These are phyloP conservation scores for Dendrobium nobile DNA, from an alignment of 106 monocot genomes.

Conservation along the genomic window DNA sequence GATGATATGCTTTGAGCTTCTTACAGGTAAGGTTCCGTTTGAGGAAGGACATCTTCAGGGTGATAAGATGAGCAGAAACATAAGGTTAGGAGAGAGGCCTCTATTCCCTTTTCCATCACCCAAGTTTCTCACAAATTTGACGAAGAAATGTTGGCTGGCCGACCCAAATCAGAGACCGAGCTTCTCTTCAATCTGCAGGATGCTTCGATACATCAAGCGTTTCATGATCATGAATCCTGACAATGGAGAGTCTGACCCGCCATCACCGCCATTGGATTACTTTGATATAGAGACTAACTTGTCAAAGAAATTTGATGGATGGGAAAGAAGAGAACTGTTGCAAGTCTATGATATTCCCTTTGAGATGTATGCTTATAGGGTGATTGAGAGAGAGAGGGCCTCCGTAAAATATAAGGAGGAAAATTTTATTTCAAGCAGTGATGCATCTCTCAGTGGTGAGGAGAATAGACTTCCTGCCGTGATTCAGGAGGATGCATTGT, in stretches of 20 bases:
- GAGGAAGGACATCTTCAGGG: conserved; percentile 30
- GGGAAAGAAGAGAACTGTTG: conserved; percentile 21
- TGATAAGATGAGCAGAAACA: conserved; percentile 85
- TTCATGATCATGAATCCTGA: conserved; percentile 69
- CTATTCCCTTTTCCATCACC: conserved; percentile 72
- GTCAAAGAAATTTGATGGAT: conserved; percentile 31
- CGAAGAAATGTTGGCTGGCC: conserved; percentile 82
- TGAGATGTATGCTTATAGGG: conserved; percentile 54
- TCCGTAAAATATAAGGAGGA: conserved; percentile 33
- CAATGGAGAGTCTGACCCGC: conserved; percentile 32
- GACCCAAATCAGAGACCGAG: conserved; percentile 66
- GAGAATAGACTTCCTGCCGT: conserved; percentile 13
- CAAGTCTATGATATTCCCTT: conserved; percentile 36
- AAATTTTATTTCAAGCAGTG: conserved; percentile 54
- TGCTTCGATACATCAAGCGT: conserved; percentile 69
- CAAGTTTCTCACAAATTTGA: conserved; percentile 62
- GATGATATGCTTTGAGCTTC: conserved; percentile 58
- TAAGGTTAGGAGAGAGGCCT: conserved; percentile 71
- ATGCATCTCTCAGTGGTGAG: conserved; percentile 36
- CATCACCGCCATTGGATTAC: conserved; percentile 39
- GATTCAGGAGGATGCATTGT: conserved; percentile 12
- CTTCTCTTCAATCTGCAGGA: conserved; percentile 70
- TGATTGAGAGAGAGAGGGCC: conserved; percentile 45
- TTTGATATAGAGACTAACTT: conserved; percentile 58
- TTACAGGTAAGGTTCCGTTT: conserved; percentile 60